Conservation (phyloP, 2,329 filamentous ascomycete genomes). For the Ophiostoma piceae region DNA sequence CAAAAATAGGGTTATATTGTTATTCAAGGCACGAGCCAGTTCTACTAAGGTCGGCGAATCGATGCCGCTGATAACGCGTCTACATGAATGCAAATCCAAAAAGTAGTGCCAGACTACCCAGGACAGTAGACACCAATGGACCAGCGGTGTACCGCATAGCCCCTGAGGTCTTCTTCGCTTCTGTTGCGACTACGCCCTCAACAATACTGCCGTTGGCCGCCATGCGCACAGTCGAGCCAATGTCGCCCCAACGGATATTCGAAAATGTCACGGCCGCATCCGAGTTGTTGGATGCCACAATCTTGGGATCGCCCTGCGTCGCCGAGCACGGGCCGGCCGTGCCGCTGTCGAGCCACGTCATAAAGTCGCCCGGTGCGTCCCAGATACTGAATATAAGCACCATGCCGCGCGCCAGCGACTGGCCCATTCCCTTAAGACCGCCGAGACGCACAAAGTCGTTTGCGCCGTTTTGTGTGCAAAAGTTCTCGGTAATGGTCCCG, state of each 20-base stretch:
- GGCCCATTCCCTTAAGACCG: neutral
- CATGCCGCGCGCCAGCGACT: neutral
- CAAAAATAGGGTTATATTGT: neutral
- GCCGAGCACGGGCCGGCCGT: too few species aligned
- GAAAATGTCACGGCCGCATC: too few species aligned
- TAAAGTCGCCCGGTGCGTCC: too few species aligned
- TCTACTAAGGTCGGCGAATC: neutral
- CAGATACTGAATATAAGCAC: neutral
- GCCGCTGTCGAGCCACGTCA: too few species aligned
- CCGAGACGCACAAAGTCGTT: neutral
- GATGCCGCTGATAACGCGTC: neutral
- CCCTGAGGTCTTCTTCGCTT: too few species aligned
- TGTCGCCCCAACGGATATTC: too few species aligned
- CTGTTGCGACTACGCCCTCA: too few species aligned
- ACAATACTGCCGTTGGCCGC: too few species aligned
- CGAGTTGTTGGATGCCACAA: too few species aligned
- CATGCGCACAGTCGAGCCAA: too few species aligned
- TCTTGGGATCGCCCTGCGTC: too few species aligned
- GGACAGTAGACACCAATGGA: neutral
- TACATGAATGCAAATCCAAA: neutral
- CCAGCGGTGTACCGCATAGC: too few species aligned
- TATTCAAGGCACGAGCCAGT: neutral
- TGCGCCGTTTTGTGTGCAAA: neutral
- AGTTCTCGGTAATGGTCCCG: neutral
- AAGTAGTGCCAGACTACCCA: neutral